Conservation (phyloP, 139 green algal species). For the Chlorella ohadii region DNA sequence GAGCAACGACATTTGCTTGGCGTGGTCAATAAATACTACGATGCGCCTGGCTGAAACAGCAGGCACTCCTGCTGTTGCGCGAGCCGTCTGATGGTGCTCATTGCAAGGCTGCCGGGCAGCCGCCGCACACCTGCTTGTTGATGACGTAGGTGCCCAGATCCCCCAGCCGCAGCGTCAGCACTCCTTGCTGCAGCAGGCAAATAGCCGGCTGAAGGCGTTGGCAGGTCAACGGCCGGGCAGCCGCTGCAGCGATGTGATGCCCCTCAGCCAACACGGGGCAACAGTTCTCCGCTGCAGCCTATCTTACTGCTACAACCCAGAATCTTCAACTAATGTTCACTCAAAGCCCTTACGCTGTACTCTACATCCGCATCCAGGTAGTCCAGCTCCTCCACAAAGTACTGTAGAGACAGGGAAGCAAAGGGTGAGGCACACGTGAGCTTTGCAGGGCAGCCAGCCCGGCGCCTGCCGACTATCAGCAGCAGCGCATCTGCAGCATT, state of each 20-base stretch:
- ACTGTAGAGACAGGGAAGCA: background rate
- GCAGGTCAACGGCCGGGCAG: background rate
- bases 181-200: constrained; percentile 71
- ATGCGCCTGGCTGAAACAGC: no score
- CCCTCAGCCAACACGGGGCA: no score
- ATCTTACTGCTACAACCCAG: no score
- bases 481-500: no score
- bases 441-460: background rate
- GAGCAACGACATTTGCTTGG: no score
- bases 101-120: no score
- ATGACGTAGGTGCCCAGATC: constrained; percentile 93
- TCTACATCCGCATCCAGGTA: constrained; percentile 72
- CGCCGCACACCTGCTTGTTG: constrained; percentile 84
- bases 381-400: constrained; percentile 28
- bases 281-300: no score
- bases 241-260: background rate
- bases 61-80: no score
- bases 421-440: background rate
- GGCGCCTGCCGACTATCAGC: background rate
- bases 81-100: no score
- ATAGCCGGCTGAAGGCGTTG: no score
- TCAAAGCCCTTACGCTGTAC: constrained; percentile 63
- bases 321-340: no score
- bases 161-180: constrained; percentile 85
- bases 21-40: no score